phyloP scores from a whole-genome alignment of 1,284 basidiomycete species.

The Ustilago lituana region DNA sequence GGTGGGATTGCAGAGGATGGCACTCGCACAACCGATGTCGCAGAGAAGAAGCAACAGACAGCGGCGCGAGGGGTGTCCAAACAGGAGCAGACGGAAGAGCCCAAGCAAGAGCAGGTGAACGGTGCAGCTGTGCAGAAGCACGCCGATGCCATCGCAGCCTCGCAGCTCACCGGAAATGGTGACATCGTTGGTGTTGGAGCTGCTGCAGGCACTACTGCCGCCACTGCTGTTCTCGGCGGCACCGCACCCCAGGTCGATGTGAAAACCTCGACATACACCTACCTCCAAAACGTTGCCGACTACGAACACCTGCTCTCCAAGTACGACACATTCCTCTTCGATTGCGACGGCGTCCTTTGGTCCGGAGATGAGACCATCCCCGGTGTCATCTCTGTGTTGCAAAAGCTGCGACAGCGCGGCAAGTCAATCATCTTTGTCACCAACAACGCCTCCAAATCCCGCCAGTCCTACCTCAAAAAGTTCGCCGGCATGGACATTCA shows the following conservation, averaged over 20 bases:
- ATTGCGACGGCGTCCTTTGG: constrained; percentile 88
- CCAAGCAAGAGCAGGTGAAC: neutral
- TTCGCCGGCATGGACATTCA: constrained; percentile 89
- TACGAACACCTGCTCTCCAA: constrained; percentile 50
- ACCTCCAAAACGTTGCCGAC: constrained; percentile 36
- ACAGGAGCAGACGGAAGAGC: neutral
- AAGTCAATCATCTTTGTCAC: constrained; percentile 94
- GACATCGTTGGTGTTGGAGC: constrained; percentile 26
- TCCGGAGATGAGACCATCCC: constrained; percentile 76
- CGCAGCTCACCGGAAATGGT: constrained; percentile 19
- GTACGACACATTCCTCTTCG: constrained; percentile 69
- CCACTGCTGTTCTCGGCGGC: constrained; percentile 15
- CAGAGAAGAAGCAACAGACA: too few relatives aligned
- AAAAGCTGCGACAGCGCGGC: constrained; percentile 70
- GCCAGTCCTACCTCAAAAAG: constrained; percentile 85
- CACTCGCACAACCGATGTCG: constrained; percentile 11
- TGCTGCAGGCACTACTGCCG: constrained; percentile 23
- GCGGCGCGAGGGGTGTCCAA: too few relatives aligned
- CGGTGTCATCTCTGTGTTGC: constrained; percentile 68
- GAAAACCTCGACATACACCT: constrained; percentile 31
- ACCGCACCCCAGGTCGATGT: neutral
- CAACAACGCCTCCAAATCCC: constrained; percentile 96
- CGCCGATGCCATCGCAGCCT: constrained; percentile 33
- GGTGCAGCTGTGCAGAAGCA: constrained; percentile 24
- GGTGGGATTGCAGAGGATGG: constrained; percentile 53